A percentile compares a stretch with the other conserved stretches of the same genome.
phyloP scores from a whole-genome alignment of 2,329 filamentous ascomycete species.

The Pleomassaria siparia region DNA sequence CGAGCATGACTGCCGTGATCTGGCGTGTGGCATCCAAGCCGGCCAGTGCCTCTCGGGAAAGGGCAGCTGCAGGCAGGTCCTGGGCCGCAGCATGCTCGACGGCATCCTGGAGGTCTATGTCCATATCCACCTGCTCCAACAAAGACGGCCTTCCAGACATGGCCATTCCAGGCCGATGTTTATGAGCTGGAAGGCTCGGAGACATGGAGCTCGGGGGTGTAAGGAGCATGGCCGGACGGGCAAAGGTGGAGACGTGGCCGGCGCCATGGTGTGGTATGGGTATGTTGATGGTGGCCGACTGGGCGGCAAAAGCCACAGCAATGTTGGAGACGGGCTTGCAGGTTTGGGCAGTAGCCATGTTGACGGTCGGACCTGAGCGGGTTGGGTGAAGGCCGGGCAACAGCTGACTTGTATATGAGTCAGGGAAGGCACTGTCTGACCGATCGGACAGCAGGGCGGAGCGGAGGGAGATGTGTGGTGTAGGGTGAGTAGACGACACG shows the following conservation, averaged over 20 bases:
- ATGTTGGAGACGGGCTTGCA: constrained; percentile 45
- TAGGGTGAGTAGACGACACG: constrained; percentile 3
- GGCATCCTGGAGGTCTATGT: constrained; percentile 79
- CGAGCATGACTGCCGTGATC: constrained; percentile 83
- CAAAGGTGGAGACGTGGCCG: constrained; percentile 19
- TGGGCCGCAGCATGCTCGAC: constrained; percentile 54
- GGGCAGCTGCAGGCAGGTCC: constrained; percentile 43
- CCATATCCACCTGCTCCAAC: constrained; percentile 68
- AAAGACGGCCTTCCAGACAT: constrained; percentile 49
- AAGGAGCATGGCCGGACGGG: constrained; percentile 60
- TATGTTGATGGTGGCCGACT: constrained; percentile 28
- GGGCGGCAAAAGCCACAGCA: constrained; percentile 41
- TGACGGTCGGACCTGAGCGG: constrained; percentile 10
- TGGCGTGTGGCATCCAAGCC: constrained; percentile 71
- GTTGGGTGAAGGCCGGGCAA: constrained; percentile 13
- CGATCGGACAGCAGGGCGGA: constrained; percentile 17
- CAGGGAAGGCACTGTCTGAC: constrained; percentile 28
- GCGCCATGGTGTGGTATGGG: constrained; percentile 34
- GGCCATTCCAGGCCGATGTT: constrained; percentile 62
- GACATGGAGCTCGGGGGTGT: constrained; percentile 97
- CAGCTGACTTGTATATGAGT: constrained; percentile 33
- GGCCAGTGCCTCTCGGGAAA: constrained; percentile 55
- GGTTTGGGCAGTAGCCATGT: constrained; percentile 40
- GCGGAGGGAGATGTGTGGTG: constrained; percentile 3
- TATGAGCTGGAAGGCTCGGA: constrained; percentile 79